A percentile compares a stretch with the other conserved stretches of the same genome.
Conservation (phyloP, 2,329 filamentous ascomycete species). For the Triangularia verruculosa region DNA sequence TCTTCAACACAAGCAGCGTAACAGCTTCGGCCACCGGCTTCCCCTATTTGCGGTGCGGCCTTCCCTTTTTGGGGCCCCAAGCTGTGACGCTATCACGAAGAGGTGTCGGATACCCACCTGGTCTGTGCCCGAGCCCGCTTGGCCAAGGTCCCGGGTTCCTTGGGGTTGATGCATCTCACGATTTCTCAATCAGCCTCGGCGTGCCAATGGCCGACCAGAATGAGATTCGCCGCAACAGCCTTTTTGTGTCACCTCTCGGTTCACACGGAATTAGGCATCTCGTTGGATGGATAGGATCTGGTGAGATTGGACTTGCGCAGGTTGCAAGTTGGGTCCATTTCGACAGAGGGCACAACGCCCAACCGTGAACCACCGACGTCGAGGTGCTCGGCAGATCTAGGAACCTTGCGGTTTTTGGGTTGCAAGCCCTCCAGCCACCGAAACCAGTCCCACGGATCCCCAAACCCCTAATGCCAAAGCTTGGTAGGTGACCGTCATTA, state of each 20-base stretch:
- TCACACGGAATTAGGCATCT: background rate
- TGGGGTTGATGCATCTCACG: background rate
- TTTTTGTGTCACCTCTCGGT: constrained; percentile 8
- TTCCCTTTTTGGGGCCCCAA: constrained; percentile 5
- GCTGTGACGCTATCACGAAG: constrained; percentile 8
- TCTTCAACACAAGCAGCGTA: too few species aligned
- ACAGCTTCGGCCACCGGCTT: background rate
- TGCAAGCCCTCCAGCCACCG: background rate
- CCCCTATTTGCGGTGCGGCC: constrained; percentile 4
- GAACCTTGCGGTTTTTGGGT: background rate
- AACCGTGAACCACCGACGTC: background rate
- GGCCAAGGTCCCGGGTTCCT: constrained; percentile 9
- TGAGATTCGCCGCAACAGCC: background rate
- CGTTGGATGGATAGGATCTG: background rate
- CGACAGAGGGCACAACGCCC: background rate
- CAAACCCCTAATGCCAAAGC: background rate
- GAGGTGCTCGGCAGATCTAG: background rate
- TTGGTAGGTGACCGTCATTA: background rate
- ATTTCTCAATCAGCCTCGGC: constrained; percentile 9
- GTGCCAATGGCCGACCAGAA: constrained; percentile 2
- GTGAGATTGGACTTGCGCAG: background rate
- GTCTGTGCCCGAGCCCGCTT: constrained; percentile 2
- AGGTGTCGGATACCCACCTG: constrained; percentile 4
- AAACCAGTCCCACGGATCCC: background rate
- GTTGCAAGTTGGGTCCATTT: background rate